These are phyloP conservation scores for Boletus pseudopeckii DNA, from an alignment of 768 basidiomycete species.

Conservation along the genomic window DNA sequence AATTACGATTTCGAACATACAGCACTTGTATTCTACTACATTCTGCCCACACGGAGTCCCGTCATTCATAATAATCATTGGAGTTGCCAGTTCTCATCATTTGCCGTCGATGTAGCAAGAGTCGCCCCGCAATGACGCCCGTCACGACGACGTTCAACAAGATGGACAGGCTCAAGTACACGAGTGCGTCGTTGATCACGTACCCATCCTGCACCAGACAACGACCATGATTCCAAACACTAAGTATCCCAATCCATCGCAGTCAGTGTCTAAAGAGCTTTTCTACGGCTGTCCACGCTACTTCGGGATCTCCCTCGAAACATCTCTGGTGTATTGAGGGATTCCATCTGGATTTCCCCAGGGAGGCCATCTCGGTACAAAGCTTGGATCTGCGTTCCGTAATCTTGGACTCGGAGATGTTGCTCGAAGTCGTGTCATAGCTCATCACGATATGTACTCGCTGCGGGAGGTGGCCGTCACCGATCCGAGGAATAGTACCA, in stretches of 20 bases:
- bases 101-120: too few relatives aligned
- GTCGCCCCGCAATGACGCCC: too few relatives aligned
- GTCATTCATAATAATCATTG: not conserved
- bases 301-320: conserved; percentile 12
- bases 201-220: too few relatives aligned
- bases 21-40: not conserved
- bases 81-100: too few relatives aligned
- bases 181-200: too few relatives aligned
- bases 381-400: not conserved
- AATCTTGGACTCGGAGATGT: not conserved
- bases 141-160: too few relatives aligned
- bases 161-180: too few relatives aligned
- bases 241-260: not conserved
- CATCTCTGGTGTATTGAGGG: not conserved
- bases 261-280: not conserved
- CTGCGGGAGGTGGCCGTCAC: not conserved
- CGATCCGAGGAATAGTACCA: not conserved
- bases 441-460: conserved; percentile 9
- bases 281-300: conserved; percentile 13
- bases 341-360: not conserved
- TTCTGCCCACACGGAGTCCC: not conserved
- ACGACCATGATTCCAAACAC: not conserved
- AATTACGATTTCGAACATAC: not conserved
- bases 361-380: not conserved
- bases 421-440: conserved; percentile 8